Evolutionary conservation across 1,284 basidiomycete species (phyloP), one percentile per base, ranked within the genome.

Genomic region (Polyporus tsugae): DNA sequence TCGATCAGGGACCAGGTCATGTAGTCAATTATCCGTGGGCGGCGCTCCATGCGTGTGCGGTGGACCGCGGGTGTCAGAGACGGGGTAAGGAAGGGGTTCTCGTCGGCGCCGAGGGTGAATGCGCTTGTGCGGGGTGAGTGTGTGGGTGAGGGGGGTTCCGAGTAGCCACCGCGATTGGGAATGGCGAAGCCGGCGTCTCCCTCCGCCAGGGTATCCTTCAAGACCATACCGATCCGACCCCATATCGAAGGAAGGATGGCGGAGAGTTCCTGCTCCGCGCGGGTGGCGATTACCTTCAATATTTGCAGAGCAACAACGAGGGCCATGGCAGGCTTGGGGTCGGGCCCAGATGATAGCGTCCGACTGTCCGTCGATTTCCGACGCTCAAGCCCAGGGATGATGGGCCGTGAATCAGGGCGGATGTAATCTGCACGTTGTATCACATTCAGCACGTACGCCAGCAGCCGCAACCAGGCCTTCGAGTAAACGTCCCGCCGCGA

Each of bases 1-100:
- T 94, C 91, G 52, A 93, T 81, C 36, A 90, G 76, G 0, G 91
- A 93, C 92, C 92, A 95, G 36, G 91, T 82, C 42, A 89, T 82
- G 76, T 93, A 94, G 77, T 95, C 93, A 4, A 93, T 82, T 42
- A 90, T 80, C 38, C 90, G 83, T 4, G 90, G 90, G 76, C 69
- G 78, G 60, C 70, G 74, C 79, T 76, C 66, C 75, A 36, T 63
- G 29, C 72, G 73, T n/a, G 70, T 62, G 64, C 60, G 73, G 61
- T 69, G 71, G 72, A 55, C 70, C 67, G 52, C 70, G 72, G 38
- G 67, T 5, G 38, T 64, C 46, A 66, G 73, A 17, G 79, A 77
- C 0, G 77, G 75, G 9, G 72, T 67, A 33, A 78, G 69, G 69
- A 77, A 76, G 0, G 77, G 70, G n/a, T 75, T 75, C n/a, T 75